phyloP scores from a whole-genome alignment of 345 rosid species.

The Salix dunnii region DNA sequence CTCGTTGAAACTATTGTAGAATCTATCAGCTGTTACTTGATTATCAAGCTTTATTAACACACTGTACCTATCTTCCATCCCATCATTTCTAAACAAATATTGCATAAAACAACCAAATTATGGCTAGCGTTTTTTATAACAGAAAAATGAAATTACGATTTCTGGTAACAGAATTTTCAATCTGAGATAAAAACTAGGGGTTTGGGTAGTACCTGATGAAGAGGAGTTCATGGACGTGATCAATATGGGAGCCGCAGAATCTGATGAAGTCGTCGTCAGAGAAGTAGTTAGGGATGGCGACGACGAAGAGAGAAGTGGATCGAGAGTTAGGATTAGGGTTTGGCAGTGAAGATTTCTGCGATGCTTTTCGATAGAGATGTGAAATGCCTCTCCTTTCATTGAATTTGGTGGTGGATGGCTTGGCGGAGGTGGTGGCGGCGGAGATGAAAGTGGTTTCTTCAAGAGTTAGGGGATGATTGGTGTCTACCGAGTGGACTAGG shows the following conservation, averaged over 20 bases:
- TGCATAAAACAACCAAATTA: neutral
- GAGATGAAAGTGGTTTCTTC: constrained; percentile 45
- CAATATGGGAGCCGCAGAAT: constrained; percentile 51
- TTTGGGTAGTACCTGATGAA: constrained; percentile 48
- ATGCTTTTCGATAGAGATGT: constrained; percentile 61
- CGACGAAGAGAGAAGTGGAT: constrained; percentile 71
- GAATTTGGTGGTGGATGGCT: constrained; percentile 31
- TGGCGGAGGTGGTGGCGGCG: constrained; percentile 18
- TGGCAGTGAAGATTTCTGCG: constrained; percentile 54
- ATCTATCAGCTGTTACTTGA: constrained; percentile 57
- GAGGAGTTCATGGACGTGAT: constrained; percentile 47
- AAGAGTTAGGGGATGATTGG: constrained; percentile 44
- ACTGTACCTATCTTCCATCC: constrained; percentile 83
- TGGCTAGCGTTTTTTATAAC: neutral
- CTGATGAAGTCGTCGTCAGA: constrained; percentile 71
- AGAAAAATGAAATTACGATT: no score
- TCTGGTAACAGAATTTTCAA: no score
- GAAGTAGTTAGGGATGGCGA: constrained; percentile 79
- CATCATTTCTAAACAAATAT: constrained; percentile 60
- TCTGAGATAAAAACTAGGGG: neutral
- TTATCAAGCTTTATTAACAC: constrained; percentile 59
- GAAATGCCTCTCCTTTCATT: constrained; percentile 67
- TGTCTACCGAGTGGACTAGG: constrained; percentile 84
- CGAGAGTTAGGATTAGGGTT: constrained; percentile 63
- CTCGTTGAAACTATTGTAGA: constrained; percentile 58